A percentile compares a stretch with the other conserved stretches of the same genome.
Evolutionary conservation across 176 grass and related monocot species (phyloP).

Genomic region (barley (Hordeum vulgare)): DNA sequence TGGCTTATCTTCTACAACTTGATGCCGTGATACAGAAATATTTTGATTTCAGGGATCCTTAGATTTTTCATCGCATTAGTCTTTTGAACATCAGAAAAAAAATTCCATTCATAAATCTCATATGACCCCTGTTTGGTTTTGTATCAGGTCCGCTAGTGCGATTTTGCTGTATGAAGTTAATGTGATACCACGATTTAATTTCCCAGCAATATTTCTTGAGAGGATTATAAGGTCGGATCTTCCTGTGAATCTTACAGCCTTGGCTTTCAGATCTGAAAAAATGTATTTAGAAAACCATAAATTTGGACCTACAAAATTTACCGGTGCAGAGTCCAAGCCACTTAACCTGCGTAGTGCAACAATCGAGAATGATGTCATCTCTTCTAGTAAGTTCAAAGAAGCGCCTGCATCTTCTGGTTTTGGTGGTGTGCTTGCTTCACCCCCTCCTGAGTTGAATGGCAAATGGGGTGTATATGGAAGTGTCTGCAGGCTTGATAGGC

Average conservation of each 20-base stretch:
- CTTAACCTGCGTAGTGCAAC: slow-evolving; percentile 10
- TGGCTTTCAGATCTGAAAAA: slow-evolving; percentile 71
- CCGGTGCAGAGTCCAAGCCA: slow-evolving; percentile 11
- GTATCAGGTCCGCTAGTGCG: slow-evolving; percentile 56
- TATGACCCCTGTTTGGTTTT: background rate
- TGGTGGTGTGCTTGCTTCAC: slow-evolving; percentile 31
- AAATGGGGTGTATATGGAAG: slow-evolving; percentile 98
- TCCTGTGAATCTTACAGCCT: slow-evolving; percentile 78
- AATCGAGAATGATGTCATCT: slow-evolving; percentile 21
- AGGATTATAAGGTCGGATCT: slow-evolving; percentile 91
- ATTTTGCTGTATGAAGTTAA: slow-evolving; percentile 80
- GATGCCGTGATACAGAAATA: background rate
- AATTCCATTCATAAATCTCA: background rate
- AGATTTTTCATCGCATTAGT: background rate
- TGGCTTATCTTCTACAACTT: background rate
- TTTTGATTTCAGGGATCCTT: background rate
- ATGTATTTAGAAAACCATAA: slow-evolving; percentile 58
- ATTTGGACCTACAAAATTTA: slow-evolving; percentile 27
- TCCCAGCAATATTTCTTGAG: slow-evolving; percentile 94
- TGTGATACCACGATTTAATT: slow-evolving; percentile 89
- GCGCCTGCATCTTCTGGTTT: slow-evolving; percentile 17
- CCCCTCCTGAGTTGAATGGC: slow-evolving; percentile 34
- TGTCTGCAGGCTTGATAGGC: slow-evolving; percentile 72
- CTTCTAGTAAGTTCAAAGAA: slow-evolving; percentile 44
- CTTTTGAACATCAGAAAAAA: background rate